Evolutionary conservation across 2,329 filamentous ascomycete genomes (phyloP).

Genomic region (Fusarium anguioides): DNA sequence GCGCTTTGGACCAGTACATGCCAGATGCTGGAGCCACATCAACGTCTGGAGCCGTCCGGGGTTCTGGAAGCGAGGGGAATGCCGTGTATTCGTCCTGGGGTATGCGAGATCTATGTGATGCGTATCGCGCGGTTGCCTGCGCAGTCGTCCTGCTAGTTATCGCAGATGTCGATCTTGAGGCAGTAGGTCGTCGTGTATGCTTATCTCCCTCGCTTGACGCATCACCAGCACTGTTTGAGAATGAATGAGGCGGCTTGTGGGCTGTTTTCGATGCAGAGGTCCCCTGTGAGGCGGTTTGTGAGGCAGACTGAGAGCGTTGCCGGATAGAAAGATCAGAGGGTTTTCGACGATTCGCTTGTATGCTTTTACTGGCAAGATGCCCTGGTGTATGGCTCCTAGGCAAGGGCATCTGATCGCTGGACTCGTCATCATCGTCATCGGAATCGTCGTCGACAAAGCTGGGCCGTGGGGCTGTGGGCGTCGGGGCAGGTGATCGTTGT

Average conservation of each 20-base stretch:
- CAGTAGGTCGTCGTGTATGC: conserved; percentile 53
- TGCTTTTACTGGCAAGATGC: conserved; percentile 69
- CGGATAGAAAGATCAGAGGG: conserved; percentile 64
- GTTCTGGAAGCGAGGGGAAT: conserved; percentile 68
- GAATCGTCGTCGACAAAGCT: conserved; percentile 53
- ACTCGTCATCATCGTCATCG: conserved; percentile 51
- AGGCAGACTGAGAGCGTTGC: conserved; percentile 64
- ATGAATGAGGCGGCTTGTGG: conserved; percentile 44
- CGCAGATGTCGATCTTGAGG: conserved; percentile 65
- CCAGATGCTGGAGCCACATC: conserved; percentile 72
- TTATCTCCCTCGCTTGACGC: conserved; percentile 44
- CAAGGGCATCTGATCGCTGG: conserved; percentile 53
- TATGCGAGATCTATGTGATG: conserved; percentile 39
- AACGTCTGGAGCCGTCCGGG: conserved; percentile 68
- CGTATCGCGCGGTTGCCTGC: conserved; percentile 33
- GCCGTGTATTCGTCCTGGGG: conserved; percentile 57
- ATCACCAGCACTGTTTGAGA: conserved; percentile 39
- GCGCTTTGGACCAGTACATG: conserved; percentile 78
- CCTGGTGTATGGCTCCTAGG: conserved; percentile 71
- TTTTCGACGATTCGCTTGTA: conserved; percentile 60
- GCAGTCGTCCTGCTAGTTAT: conserved; percentile 54
- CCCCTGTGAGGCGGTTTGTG: conserved; percentile 45
- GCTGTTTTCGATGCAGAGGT: conserved; percentile 43
- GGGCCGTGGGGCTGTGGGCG: conserved; percentile 42
- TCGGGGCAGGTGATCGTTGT: conserved; percentile 51